Base-by-base conservation (phyloP, 306 rosid genomes). In the Styphnolobium japonicum region DNA sequence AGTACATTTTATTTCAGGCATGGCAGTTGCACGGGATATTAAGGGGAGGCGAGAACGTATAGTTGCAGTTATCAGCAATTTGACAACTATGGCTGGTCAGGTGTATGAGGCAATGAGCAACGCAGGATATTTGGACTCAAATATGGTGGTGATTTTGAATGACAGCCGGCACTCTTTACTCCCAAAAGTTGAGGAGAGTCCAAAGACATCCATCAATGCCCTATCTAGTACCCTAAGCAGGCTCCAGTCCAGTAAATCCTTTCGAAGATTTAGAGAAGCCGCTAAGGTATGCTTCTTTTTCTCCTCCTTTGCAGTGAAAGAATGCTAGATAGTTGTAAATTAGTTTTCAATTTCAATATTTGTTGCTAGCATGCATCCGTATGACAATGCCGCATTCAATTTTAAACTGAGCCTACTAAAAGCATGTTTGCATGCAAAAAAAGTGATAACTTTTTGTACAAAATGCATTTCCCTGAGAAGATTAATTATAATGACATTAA, bases 1-100 rank as follows among this genome's bases (percentile, higher is more conserved):
- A 14, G 10, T 73, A 36, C 71, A 31, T 82, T 67, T 43, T 37
- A 67, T 82, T 85, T 75, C 80, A 94, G 98, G 98, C 67, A 89
- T 94, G 98, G 98, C 98, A 27, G 83, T 92, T 65, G 97, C 98
- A 2, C 90, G 98, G 58, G 98, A 94, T 79, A 79, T 91, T 23
- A 94, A 91, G 77, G 97, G 98, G 73, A 92, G 93, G 71, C 85
- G 89, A 80, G 97, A 94, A 64, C 87, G 88, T 42, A 33, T 92
- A 74, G 93, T 92, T 62, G 80, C 97, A 22, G 89, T 92, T 72
- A 92, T 94, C 84, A 90, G 93, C 86, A 94, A 94, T 55, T 87
- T 83, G 88, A 89, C 97, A 64, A 92, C 97, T 34, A 87, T 88
- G 92, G 85, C 97, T 16, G 98, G 98, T 77, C 98, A 94, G 85